These are phyloP conservation scores for Volvox carteri DNA, from an alignment of 163 green algal species.

Conservation along the genomic window DNA sequence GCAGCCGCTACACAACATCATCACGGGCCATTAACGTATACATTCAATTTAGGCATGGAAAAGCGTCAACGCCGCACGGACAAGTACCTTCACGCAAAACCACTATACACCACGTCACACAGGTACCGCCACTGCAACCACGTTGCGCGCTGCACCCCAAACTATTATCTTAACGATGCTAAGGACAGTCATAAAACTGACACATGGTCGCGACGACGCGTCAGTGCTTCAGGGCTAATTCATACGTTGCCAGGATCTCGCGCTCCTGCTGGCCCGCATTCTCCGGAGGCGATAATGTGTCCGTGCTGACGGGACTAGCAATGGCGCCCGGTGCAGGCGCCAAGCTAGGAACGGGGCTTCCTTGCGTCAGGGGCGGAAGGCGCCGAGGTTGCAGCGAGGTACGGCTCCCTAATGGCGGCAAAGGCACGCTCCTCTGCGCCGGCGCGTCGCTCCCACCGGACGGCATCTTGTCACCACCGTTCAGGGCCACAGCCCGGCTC, in stretches of 20 bases:
- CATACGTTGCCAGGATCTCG: slow-evolving; percentile 24
- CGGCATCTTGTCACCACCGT: slow-evolving; percentile 13
- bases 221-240: not conserved
- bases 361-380: slow-evolving; percentile 1
- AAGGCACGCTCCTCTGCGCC: slow-evolving; percentile 42
- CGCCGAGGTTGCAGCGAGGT: not conserved
- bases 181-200: too few relatives aligned
- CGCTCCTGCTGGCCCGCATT: not conserved
- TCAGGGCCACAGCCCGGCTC: not conserved
- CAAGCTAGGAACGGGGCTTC: not conserved
- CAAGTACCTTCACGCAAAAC: too few relatives aligned
- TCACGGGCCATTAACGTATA: too few relatives aligned
- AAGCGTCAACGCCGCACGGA: too few relatives aligned
- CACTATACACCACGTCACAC: too few relatives aligned
- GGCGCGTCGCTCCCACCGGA: slow-evolving; percentile 53
- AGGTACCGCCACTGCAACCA: too few relatives aligned
- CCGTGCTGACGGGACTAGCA: slow-evolving; percentile 12
- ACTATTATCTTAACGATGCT: too few relatives aligned
- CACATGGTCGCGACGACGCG: not conserved
- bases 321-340: slow-evolving; percentile 29
- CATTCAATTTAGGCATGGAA: too few relatives aligned
- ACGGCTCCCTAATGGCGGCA: not conserved
- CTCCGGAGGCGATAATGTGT: not conserved
- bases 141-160: too few relatives aligned
- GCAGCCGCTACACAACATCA: too few relatives aligned